Conservation (phyloP, 2,329 filamentous ascomycete species). For the Paracamarosporium sp. region DNA sequence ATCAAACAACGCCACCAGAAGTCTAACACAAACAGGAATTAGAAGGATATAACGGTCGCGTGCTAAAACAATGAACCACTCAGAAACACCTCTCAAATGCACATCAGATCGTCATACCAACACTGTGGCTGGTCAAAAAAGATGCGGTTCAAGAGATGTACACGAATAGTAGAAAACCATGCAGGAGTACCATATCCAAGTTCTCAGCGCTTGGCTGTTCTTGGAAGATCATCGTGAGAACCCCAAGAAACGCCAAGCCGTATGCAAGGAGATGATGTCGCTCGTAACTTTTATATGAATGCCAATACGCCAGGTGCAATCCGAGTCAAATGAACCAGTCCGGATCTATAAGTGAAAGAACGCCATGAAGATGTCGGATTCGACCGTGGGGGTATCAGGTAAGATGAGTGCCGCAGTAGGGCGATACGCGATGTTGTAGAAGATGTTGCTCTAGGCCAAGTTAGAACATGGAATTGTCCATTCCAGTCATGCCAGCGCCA, state of each 20-base stretch:
- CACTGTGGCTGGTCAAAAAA: slow-evolving; percentile 26
- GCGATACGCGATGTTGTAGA: slow-evolving; percentile 14
- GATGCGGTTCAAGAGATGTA: slow-evolving; percentile 37
- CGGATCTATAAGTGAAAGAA: slow-evolving; percentile 25
- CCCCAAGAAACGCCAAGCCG: slow-evolving; percentile 28
- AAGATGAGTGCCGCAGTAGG: slow-evolving; percentile 15
- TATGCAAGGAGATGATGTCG: slow-evolving; percentile 29
- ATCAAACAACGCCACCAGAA: slow-evolving; percentile 5
- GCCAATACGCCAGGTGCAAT: slow-evolving; percentile 15
- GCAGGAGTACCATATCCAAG: slow-evolving; percentile 29
- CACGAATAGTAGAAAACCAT: slow-evolving; percentile 27
- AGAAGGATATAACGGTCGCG: slow-evolving; percentile 28
- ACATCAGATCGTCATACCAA: slow-evolving; percentile 42
- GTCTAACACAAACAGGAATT: slow-evolving; percentile 23
- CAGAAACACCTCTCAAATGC: slow-evolving; percentile 42
- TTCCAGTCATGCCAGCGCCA: slow-evolving; percentile 62
- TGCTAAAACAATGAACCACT: slow-evolving; percentile 23
- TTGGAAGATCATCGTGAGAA: slow-evolving; percentile 20
- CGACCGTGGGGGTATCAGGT: slow-evolving; percentile 32
- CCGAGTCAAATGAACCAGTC: slow-evolving; percentile 17
- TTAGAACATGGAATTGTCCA: slow-evolving; percentile 60
- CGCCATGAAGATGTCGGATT: slow-evolving; percentile 25
- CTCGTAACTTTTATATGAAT: slow-evolving; percentile 30
- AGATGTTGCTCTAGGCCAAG: slow-evolving; percentile 3
- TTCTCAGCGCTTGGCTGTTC: slow-evolving; percentile 21